Evolutionary conservation across 2,329 filamentous ascomycete genomes (phyloP).

Genomic region (Apiospora kogelbergensis): DNA sequence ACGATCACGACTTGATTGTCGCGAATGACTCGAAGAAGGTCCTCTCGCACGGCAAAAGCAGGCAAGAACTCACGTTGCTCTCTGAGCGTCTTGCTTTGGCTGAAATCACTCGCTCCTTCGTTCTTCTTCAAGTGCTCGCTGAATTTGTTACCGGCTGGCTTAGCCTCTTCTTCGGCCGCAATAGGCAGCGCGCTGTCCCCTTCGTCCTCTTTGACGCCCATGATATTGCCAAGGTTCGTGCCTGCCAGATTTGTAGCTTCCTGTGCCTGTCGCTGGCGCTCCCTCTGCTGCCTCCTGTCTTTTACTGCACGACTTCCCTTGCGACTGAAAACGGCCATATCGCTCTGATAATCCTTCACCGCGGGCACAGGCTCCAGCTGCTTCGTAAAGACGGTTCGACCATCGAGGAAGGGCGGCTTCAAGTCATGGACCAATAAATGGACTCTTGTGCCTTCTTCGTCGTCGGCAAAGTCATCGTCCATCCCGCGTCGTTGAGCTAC

Average conservation of each 20-base stretch:
- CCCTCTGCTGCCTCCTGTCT: slow-evolving; percentile 86
- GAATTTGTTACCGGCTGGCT: slow-evolving; percentile 74
- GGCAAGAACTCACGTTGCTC: slow-evolving; percentile 94
- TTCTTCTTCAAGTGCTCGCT: slow-evolving; percentile 86
- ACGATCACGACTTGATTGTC: slow-evolving; percentile 98
- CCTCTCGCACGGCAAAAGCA: slow-evolving; percentile 94
- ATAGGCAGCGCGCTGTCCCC: slow-evolving; percentile 85
- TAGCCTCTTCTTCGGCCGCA: slow-evolving; percentile 65
- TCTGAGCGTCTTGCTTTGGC: slow-evolving; percentile 82
- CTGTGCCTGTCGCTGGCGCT: slow-evolving; percentile 90
- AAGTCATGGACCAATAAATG: slow-evolving; percentile 93
- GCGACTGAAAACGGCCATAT: slow-evolving; percentile 97
- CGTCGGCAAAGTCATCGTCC: slow-evolving; percentile 75
- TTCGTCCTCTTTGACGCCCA: slow-evolving; percentile 91
- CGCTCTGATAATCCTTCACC: slow-evolving; percentile 89
- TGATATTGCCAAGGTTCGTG: slow-evolving; percentile 88
- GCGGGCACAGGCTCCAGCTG: slow-evolving; percentile 94
- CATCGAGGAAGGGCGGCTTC: slow-evolving; percentile 91
- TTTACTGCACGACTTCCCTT: slow-evolving; percentile 93
- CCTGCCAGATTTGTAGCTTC: slow-evolving; percentile 92
- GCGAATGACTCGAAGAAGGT: slow-evolving; percentile 84
- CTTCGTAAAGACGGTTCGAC: slow-evolving; percentile 94
- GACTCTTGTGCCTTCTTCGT: slow-evolving; percentile 85
- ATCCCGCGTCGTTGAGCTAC: slow-evolving; percentile 88
- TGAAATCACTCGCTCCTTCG: slow-evolving; percentile 86